Percentiles rank a stretch among this genome's conserved stretches.
Conservation (phyloP, 371 early-diverging fungal genomes). For the Apophysomyces ossiformis region DNA sequence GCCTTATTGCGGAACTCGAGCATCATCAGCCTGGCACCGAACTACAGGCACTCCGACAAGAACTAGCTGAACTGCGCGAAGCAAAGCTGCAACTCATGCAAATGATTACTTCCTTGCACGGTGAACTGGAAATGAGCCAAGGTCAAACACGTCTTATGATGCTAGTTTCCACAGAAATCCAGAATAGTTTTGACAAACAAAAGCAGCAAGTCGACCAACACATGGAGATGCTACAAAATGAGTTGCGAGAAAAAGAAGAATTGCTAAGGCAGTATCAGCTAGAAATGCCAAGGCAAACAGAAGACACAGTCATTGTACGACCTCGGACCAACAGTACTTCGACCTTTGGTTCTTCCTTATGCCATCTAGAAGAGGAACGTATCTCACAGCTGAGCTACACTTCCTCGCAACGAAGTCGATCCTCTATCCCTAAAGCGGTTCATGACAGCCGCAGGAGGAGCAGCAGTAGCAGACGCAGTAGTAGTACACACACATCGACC, state of each 20-base stretch:
- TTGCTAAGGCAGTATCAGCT: background rate
- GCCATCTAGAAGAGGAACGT: background rate
- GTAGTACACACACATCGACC: background rate
- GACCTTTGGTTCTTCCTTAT: constrained; percentile 13
- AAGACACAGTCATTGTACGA: background rate
- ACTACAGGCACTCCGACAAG: constrained; percentile 18
- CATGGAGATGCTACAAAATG: constrained; percentile 18
- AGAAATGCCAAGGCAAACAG: background rate
- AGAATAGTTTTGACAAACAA: constrained; percentile 31
- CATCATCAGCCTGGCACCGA: constrained; percentile 8
- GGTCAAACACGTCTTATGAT: constrained; percentile 36
- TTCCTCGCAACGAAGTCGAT: constrained; percentile 3
- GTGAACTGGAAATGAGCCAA: constrained; percentile 33
- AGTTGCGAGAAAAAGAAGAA: constrained; percentile 19
- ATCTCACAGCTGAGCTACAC: background rate
- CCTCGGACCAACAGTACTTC: constrained; percentile 13
- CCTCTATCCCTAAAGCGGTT: constrained; percentile 1
- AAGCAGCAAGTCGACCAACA: constrained; percentile 18
- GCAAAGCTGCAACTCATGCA: constrained; percentile 26
- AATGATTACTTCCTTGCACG: constrained; percentile 24
- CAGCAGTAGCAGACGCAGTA: constrained; percentile 9
- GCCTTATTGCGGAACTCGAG: constrained; percentile 31
- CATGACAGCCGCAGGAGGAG: background rate
- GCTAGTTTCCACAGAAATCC: constrained; percentile 38
- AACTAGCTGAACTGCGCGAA: constrained; percentile 18